phyloP scores from a whole-genome alignment of 352 stramenopile species.

The Globisporangium echinulatum region DNA sequence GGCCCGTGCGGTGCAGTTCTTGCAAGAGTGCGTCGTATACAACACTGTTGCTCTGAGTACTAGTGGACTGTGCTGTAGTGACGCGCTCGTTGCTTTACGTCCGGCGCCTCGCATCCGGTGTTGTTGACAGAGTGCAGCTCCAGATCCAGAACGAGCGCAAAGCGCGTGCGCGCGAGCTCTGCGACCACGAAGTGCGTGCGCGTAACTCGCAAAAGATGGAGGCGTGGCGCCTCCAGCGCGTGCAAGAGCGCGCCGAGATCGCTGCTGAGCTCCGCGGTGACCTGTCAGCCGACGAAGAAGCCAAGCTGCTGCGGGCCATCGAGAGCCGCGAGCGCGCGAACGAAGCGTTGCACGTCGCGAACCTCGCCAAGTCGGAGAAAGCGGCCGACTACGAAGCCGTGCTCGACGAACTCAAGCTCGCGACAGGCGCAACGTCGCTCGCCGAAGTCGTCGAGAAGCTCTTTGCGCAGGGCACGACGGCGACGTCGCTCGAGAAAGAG shows the following conservation, averaged over 20 bases:
- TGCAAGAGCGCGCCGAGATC: constrained; percentile 70
- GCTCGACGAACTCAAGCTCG: constrained; percentile 56
- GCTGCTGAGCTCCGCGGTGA: constrained; percentile 70
- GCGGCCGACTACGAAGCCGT: constrained; percentile 65
- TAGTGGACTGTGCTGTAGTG: no score
- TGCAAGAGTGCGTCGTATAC: constrained; percentile 44
- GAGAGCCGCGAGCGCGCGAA: constrained; percentile 62
- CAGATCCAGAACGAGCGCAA: constrained; percentile 69
- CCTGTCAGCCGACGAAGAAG: constrained; percentile 59
- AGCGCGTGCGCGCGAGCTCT: constrained; percentile 52
- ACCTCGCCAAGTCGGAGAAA: constrained; percentile 61
- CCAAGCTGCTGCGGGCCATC: constrained; percentile 43
- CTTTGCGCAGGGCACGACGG: constrained; percentile 43
- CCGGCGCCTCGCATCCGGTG: not conserved
- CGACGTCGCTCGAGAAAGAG: constrained; percentile 66
- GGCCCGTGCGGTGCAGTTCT: constrained; percentile 58
- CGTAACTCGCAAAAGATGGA: constrained; percentile 84
- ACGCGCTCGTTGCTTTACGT: not conserved
- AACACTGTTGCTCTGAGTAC: no score
- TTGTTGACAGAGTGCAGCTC: constrained; percentile 35
- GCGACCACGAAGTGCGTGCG: constrained; percentile 68
- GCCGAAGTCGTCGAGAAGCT: constrained; percentile 72
- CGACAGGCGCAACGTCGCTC: constrained; percentile 44
- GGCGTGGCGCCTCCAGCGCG: constrained; percentile 57
- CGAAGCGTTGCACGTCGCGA: constrained; percentile 53